A percentile compares a stretch with the other conserved stretches of the same genome.
phyloP scores from a whole-genome alignment of 208 protist genomes.

The Leishmania aethiopica region DNA sequence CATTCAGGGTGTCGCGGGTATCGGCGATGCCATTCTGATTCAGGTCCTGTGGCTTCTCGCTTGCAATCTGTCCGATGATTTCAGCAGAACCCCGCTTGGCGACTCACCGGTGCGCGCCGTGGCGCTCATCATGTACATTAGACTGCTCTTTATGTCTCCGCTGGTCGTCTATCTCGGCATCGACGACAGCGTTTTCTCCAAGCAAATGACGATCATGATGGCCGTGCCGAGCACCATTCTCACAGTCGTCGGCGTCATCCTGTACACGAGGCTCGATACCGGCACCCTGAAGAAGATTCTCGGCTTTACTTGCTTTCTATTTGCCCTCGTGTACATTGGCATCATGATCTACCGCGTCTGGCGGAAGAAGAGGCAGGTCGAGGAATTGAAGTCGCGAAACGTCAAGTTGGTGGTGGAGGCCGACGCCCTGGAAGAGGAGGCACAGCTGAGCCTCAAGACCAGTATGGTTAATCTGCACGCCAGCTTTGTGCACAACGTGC shows the following conservation, averaged over 20 bases:
- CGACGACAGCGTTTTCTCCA: constrained; percentile 62
- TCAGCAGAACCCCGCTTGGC: constrained; percentile 45
- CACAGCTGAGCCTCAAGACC: constrained; percentile 37
- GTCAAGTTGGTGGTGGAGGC: constrained; percentile 46
- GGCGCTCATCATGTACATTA: constrained; percentile 63
- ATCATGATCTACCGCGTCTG: constrained; percentile 42
- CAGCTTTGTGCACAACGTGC: constrained; percentile 45
- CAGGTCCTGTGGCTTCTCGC: constrained; percentile 55
- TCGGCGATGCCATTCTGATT: constrained; percentile 67
- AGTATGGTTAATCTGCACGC: constrained; percentile 44
- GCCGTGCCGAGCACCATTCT: constrained; percentile 53
- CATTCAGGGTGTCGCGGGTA: constrained; percentile 58
- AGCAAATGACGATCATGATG: constrained; percentile 60
- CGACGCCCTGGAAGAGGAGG: constrained; percentile 48
- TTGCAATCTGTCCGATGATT: constrained; percentile 26
- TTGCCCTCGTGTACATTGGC: constrained; percentile 41
- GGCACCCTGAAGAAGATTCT: constrained; percentile 40
- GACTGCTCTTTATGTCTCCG: constrained; percentile 56
- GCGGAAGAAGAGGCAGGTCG: constrained; percentile 37
- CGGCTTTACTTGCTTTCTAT: constrained; percentile 48
- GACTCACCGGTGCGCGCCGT: constrained; percentile 44
- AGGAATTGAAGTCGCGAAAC: constrained; percentile 37
- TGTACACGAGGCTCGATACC: constrained; percentile 35
- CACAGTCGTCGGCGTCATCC: constrained; percentile 45
- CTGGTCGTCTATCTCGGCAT: constrained; percentile 51